Base-by-base conservation (phyloP, 208 protist genomes). In the Lotmaria passim region DNA sequence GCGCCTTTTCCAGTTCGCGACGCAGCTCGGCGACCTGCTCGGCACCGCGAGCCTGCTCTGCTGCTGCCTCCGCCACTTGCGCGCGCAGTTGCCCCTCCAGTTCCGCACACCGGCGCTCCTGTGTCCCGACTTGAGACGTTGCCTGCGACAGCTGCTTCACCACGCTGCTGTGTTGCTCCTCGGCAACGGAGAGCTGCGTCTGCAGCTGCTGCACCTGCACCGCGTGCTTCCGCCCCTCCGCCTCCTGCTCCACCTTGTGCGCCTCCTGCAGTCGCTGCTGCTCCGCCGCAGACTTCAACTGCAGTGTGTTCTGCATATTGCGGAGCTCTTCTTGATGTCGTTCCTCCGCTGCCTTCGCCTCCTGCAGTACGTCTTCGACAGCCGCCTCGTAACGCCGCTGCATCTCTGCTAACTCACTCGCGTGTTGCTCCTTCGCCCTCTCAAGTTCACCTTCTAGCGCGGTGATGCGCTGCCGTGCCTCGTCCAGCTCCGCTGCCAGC, bases 161-260 rank as follows among this genome's bases (percentile, higher is more conserved):
- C 10, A 41, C 12, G 23, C 56, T 43, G 36, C 41, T 4, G 4
- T 56, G 36, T 28, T 74, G 53, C 68, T 66, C 59, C 7, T 50
- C 51, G 12, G 48, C 69, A 1, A 76, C 39, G 0, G 59, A 50
- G 19, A 67, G 31, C 39, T 73, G 64, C 12, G 23, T 51, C 6
- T 75, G 56, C 11, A 75, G 46, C 57, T 67, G 64, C 10, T 39
- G 50, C 5, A 81, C 34, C 46, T 64, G 76, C 26, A 59, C 61
- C 17, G 43, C 63, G 24, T 73, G 58, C 41, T 70, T 51, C 33
- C 41, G 59, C 60, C 69, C 63, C 39, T 81, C 26, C 24, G 58
- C 38, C 21, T 80, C 64, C 36, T 84, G 19, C 43, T 76, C 67
- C 3, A 41, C 64, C 51, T 60, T 58, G 53, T 89, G 80, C 1